A percentile compares a stretch with the other conserved stretches of the same genome.
These are phyloP conservation scores for Ceratocystis alfenasii DNA, from an alignment of 2,329 filamentous ascomycete genomes.

Conservation along the genomic window DNA sequence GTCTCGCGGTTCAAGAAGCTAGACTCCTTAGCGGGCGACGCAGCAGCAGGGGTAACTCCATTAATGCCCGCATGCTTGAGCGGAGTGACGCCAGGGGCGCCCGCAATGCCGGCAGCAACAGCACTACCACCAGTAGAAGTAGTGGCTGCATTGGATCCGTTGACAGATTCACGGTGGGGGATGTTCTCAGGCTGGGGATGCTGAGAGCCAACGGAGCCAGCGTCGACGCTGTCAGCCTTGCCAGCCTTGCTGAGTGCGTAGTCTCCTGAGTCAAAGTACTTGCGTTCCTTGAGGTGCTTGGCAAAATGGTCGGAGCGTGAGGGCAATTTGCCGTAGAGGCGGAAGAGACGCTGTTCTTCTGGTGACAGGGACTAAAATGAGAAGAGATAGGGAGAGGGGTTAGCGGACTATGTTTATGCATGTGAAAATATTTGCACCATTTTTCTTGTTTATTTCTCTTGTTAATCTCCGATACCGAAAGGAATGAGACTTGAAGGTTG, in stretches of 20 bases:
- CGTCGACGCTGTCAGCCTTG: conserved; percentile 87
- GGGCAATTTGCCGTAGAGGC: conserved; percentile 93
- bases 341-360: conserved; percentile 92
- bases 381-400: conserved; percentile 20
- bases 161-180: conserved; percentile 53
- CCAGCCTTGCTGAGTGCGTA: conserved; percentile 95
- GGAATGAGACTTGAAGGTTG: background rate
- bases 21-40: conserved; percentile 81
- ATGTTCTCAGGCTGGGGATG: conserved; percentile 94
- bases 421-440: too few relatives aligned
- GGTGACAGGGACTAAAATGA: conserved; percentile 64
- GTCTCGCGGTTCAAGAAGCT: conserved; percentile 77
- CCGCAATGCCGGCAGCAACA: conserved; percentile 26
- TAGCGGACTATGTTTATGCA: conserved; percentile 17
- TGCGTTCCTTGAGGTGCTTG: conserved; percentile 98
- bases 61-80: conserved; percentile 35
- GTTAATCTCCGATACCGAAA: background rate
- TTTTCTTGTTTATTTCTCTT: too few relatives aligned
- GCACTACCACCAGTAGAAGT: background rate
- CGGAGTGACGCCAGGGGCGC: conserved; percentile 26
- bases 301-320: conserved; percentile 92
- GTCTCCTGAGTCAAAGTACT: conserved; percentile 95
- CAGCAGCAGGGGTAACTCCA: conserved; percentile 29
- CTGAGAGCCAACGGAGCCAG: conserved; percentile 85
- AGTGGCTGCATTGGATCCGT: conserved; percentile 31